phyloP scores from a whole-genome alignment of 2,329 filamentous ascomycete genomes.

The Penicillium sp. region DNA sequence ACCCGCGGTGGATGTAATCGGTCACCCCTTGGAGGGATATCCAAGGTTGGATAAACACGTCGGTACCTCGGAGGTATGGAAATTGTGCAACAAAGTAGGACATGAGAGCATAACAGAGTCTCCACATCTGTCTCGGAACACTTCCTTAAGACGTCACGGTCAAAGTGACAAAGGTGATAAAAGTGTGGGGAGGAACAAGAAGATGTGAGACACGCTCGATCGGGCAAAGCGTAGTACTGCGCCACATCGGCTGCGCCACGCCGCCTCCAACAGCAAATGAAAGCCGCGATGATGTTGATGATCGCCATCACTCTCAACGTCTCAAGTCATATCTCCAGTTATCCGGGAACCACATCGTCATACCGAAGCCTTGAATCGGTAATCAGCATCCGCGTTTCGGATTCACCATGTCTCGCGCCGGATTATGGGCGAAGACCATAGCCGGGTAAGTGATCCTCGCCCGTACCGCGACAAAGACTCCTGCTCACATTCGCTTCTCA shows the following conservation, averaged over 20 bases:
- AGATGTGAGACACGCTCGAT: background rate
- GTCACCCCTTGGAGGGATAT: background rate
- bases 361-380: background rate
- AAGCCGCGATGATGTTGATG: conserved; percentile 15
- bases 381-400: background rate
- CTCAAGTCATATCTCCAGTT: conserved; percentile 1
- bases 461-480: conserved; percentile 5
- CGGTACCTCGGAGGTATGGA: background rate
- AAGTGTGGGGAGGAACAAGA: conserved; percentile 10
- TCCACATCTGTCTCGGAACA: background rate
- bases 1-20: background rate
- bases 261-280: conserved; percentile 9
- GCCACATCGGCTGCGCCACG: conserved; percentile 11
- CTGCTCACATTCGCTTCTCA: conserved; percentile 2
- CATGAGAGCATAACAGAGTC: background rate
- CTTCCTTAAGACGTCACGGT: background rate
- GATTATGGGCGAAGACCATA: conserved; percentile 59
- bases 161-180: background rate
- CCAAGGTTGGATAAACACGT: background rate
- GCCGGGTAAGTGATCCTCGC: conserved; percentile 48
- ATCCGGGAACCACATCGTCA: background rate
- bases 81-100: background rate
- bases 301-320: conserved; percentile 6
- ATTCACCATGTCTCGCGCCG: conserved; percentile 36
- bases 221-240: conserved; percentile 4